Conservation (phyloP, 1,139 yeast genomes). For the Insectozyma bohioensis region DNA sequence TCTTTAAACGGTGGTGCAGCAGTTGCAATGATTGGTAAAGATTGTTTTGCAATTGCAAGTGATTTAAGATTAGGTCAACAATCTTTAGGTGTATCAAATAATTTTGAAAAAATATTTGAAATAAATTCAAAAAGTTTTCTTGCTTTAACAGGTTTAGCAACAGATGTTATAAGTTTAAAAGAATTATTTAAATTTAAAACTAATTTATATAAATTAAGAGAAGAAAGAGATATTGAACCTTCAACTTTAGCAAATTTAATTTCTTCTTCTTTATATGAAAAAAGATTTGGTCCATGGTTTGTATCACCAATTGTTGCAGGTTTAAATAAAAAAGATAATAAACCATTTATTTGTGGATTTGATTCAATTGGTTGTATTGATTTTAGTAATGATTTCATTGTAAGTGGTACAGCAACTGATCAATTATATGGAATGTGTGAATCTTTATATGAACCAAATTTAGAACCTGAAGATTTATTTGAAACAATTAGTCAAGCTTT, state of each 20-base stretch:
- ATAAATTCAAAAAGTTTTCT: slow-evolving; percentile 79
- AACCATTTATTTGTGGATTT: slow-evolving; percentile 93
- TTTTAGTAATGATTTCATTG: slow-evolving; percentile 91
- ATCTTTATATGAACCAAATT: slow-evolving; percentile 88
- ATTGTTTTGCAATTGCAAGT: slow-evolving; percentile 96
- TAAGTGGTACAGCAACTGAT: slow-evolving; percentile 95
- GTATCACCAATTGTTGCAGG: slow-evolving; percentile 98
- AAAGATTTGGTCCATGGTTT: slow-evolving; percentile 94
- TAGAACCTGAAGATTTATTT: slow-evolving; percentile 93
- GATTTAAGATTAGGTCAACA: slow-evolving; percentile 94
- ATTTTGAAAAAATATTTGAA: slow-evolving; percentile 88
- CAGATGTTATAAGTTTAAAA: slow-evolving; percentile 85
- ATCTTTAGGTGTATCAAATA: slow-evolving; percentile 86
- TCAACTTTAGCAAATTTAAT: slow-evolving; percentile 91
- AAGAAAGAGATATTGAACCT: slow-evolving; percentile 91
- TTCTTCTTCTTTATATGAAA: slow-evolving; percentile 84
- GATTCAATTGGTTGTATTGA: slow-evolving; percentile 97
- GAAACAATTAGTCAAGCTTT: slow-evolving; percentile 95
- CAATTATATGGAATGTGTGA: slow-evolving; percentile 99
- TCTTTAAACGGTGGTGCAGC: slow-evolving; percentile 77
- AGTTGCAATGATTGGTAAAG: slow-evolving; percentile 98
- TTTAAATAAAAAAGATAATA: slow-evolving; percentile 71
- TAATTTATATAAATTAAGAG: slow-evolving; percentile 85
- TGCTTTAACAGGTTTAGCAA: slow-evolving; percentile 93
- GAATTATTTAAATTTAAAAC: slow-evolving; percentile 83